Base-by-base conservation (phyloP, 495 filamentous ascomycete genomes). In the Penicillium paxilli region DNA sequence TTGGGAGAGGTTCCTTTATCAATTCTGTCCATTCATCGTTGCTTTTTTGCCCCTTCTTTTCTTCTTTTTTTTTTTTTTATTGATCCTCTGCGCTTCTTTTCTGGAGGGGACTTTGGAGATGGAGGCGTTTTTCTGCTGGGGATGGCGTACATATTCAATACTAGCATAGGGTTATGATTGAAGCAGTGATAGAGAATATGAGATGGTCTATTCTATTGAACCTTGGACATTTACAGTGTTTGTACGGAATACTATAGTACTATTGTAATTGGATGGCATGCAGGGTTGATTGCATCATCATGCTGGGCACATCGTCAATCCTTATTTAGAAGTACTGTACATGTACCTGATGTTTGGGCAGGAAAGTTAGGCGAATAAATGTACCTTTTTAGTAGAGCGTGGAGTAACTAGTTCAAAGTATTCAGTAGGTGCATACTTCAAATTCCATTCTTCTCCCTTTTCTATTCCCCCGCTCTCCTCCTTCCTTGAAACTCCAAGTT, bases 161-260 rank as follows among this genome's bases (percentile, higher is more conserved):
- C 32, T 30, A 20, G 48, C 42, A 57, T 57, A 19, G 26, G 25
- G 20, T 22, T 46, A 7, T 25, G 47, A 52, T 41, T 52, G 44
- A 44, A 35, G 25, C n/a, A 45, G 40, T 44, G 20, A 51, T 51
- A 57, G 42, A 52, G 20, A 28, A 40, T 51, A 42, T 42, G 40
- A 42, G 11, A 22, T 10, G n/a, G 30, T 30, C 26, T 30, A n/a
- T n/a, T n/a, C n/a, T n/a, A n/a, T n/a, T n/a, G n/a, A n/a, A n/a
- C n/a, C n/a, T n/a, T n/a, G n/a, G n/a, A n/a, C n/a, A n/a, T n/a
- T n/a, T n/a, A n/a, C n/a, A n/a, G n/a, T n/a, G n/a, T n/a, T n/a
- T n/a, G n/a, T n/a, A n/a, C n/a, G n/a, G n/a, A n/a, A n/a, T n/a
- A n/a, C n/a, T 28, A 28, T 28, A 10, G 10, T 28, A 28, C 5